A percentile compares a stretch with the other conserved stretches of the same genome.
Evolutionary conservation across 345 rosid genomes (phyloP).

Genomic region (Turritis glabra): DNA sequence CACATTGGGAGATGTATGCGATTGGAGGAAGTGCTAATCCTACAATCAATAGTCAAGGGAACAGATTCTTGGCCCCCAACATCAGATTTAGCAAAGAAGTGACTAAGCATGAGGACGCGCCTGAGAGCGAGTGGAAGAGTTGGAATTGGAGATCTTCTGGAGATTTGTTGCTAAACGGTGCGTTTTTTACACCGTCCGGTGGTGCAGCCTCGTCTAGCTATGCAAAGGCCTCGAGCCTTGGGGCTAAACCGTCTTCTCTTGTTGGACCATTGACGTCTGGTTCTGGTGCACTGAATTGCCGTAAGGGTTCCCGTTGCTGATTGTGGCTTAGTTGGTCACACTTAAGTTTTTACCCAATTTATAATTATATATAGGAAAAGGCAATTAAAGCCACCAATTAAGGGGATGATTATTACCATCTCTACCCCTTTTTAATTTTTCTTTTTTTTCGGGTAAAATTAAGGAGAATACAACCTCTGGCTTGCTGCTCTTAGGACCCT

Average conservation of each 20-base stretch:
- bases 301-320: constrained; percentile 55
- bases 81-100: constrained; percentile 68
- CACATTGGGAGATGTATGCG: constrained; percentile 93
- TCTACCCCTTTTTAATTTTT: background rate
- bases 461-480: constrained; percentile 39
- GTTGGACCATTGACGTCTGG: constrained; percentile 50
- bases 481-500: constrained; percentile 23
- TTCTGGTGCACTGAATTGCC: constrained; percentile 58
- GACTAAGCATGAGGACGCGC: constrained; percentile 56
- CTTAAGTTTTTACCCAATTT: background rate
- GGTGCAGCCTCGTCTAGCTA: constrained; percentile 55
- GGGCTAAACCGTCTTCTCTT: constrained; percentile 53
- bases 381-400: constrained; percentile 35
- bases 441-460: constrained; percentile 9
- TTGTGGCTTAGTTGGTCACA: background rate
- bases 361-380: constrained; percentile 26
- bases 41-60: constrained; percentile 88
- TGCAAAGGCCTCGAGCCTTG: constrained; percentile 60
- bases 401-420: constrained; percentile 20
- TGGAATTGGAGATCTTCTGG: constrained; percentile 71
- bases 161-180: constrained; percentile 59
- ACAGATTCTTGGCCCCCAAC: constrained; percentile 68
- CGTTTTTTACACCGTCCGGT: constrained; percentile 58
- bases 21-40: constrained; percentile 84
- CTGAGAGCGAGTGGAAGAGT: constrained; percentile 51